Evolutionary conservation across 805 yeast species (phyloP), one percentile per base, ranked within the genome.

Genomic region (Kodamaea hsintzibuensis): DNA sequence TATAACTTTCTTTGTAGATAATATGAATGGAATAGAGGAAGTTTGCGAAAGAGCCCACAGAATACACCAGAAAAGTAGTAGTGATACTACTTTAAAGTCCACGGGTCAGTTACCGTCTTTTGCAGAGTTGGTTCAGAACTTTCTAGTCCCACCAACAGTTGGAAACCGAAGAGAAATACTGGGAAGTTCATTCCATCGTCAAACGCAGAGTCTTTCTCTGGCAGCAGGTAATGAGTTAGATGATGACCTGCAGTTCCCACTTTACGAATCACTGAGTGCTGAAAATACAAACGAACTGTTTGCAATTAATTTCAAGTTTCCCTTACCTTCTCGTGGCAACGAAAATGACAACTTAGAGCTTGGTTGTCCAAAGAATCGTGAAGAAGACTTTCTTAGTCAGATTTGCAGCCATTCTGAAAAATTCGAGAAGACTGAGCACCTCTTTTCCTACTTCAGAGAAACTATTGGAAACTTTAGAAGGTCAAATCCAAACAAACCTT

Each of bases 71-170:
- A 37, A 45, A 27, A 40, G 44, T 19, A 17, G 8, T 5, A 40
- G 44, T 12, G 44, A 40, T n/a, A 40, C n/a, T 10, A 17, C 44
- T 13, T 17, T 40, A 10, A 30, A 30, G 8, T 30, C 35, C 8
- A 27, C 42, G 12, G 44, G 25, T 7, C 17, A 43, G 40, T 37
- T 49, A 10, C 52, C 52, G 2, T 49, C 52, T 17, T 49, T 49
- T 49, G 46, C 52, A 17, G 52, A 49, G 37, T 40, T 40, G 44
- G 25, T 40, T 16, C 44, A 40, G 9, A 40, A 16, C 8, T 40
- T 14, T 17, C 44, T 19, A 17, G 22, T 40, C 25, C n/a, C 25
- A 40, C 44, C 44, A 38, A 22, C 25, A 6, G 42, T 38, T 38
- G 42, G 3, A 40, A 40, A 40, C 13, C 25, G 13, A n/a, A 40